Base-by-base conservation (phyloP, 1,284 basidiomycete genomes). In the Cutaneotrichosporon spelunceum region DNA sequence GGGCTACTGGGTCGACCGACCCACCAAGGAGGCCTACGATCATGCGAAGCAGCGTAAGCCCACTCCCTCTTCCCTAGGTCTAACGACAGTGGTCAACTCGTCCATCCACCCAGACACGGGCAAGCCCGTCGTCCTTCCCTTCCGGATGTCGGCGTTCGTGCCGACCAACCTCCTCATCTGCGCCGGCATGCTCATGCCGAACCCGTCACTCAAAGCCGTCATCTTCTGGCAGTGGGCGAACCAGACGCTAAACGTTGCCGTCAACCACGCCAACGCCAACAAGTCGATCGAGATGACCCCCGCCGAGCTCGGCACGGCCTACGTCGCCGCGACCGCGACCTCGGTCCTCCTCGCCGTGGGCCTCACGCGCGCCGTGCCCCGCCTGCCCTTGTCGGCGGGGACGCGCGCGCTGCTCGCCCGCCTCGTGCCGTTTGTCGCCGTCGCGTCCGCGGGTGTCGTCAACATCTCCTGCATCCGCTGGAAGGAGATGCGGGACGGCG, bases 171-270 rank as follows among this genome's bases (percentile, higher is more conserved):
- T 84, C 68, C 69, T 84, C 24, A 61, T 61, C 47, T 61, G 59
- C 54, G 62, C 78, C 1, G 82, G 82, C 21, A 82, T 83, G 81
- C 73, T 81, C 56, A 77, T 75, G 70, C 80, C 81, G 4, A 80
- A 81, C 63, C 74, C 80, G 23, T 72, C 69, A 19, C 72, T 79
- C 56, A 65, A 67, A 8, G 73, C 71, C 23, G 73, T 81, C 66
- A 79, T 83, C 59, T 82, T 82, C 69, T 83, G 82, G 82, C 83
- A 84, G 68, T 83, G 80, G 80, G 77, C 79, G 7, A 84, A 84
- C 65, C 83, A 84, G 70, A 79, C 77, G 1, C 71, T 83, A 26
- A 83, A 82, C 68, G 79, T 80, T 11, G 57, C 57, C 7, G 57
- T 58, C 50, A 78, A 80, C 65, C 80, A 78, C 68, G 72, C 72